phyloP scores from a whole-genome alignment of 106 monocot genomes.

The Phalaenopsis equestris region DNA sequence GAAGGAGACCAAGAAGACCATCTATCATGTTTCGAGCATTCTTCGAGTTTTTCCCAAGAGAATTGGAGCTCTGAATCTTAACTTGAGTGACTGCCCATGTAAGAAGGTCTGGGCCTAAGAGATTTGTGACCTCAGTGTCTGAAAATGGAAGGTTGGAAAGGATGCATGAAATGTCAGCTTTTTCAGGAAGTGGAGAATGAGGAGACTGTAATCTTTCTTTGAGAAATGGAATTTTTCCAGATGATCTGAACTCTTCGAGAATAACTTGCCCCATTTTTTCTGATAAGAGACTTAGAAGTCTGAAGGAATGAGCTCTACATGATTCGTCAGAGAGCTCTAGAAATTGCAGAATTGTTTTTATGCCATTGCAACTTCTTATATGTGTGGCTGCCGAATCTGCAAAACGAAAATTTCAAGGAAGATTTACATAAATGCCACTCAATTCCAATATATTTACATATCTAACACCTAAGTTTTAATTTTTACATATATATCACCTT shows the following conservation, averaged over 20 bases:
- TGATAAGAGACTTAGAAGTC: conserved; percentile 25
- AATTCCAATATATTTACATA: no score
- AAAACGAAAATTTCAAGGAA: not conserved
- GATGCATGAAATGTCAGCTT: conserved; percentile 25
- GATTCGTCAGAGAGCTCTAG: conserved; percentile 19
- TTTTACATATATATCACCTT: no score
- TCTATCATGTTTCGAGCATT: conserved; percentile 21
- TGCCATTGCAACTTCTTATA: conserved; percentile 25
- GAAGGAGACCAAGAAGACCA: conserved; percentile 37
- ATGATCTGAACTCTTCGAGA: conserved; percentile 25
- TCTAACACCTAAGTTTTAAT: no score
- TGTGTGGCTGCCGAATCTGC: conserved; percentile 30
- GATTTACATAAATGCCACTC: no score
- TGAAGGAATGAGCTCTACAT: conserved; percentile 22
- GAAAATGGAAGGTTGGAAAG: conserved; percentile 31
- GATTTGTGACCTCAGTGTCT: conserved; percentile 23
- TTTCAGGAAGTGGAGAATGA: conserved; percentile 18
- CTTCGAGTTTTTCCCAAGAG: conserved; percentile 17
- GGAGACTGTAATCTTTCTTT: conserved; percentile 30
- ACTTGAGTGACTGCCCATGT: conserved; percentile 25
- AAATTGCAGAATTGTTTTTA: conserved; percentile 20
- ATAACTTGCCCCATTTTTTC: conserved; percentile 26
- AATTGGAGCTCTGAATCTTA: conserved; percentile 17
- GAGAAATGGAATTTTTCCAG: conserved; percentile 15
- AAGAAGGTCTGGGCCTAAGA: conserved; percentile 31